These are phyloP conservation scores for Emmonsiellopsis sp. DNA, from an alignment of 2,329 filamentous ascomycete species.

Conservation along the genomic window DNA sequence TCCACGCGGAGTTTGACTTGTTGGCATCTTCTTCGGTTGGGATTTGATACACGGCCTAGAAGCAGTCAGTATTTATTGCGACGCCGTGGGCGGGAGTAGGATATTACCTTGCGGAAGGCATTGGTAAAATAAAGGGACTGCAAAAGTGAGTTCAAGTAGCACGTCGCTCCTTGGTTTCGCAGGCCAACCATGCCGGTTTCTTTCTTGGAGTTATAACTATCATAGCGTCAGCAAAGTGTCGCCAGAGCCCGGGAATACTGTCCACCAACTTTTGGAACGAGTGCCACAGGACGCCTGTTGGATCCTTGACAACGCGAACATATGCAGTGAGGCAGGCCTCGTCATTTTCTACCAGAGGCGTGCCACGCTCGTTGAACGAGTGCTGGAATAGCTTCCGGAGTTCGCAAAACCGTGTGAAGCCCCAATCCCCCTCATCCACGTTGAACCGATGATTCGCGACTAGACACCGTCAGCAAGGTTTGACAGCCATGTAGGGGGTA, in stretches of 20 bases:
- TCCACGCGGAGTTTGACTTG: conserved; percentile 81
- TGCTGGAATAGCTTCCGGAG: conserved; percentile 74
- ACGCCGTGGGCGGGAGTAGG: background rate
- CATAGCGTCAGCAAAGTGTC: conserved; percentile 37
- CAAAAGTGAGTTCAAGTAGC: conserved; percentile 75
- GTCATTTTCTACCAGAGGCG: conserved; percentile 45
- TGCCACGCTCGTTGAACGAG: conserved; percentile 59
- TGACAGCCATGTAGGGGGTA: conserved; percentile 7
- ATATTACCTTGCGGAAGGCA: conserved; percentile 74
- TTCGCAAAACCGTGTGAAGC: conserved; percentile 94
- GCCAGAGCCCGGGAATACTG: background rate
- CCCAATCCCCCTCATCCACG: conserved; percentile 94
- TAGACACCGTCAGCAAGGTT: conserved; percentile 14
- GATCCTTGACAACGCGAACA: conserved; percentile 41
- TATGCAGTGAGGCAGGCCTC: conserved; percentile 40
- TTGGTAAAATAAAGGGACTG: conserved; percentile 84
- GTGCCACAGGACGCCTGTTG: conserved; percentile 41
- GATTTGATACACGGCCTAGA: conserved; percentile 87
- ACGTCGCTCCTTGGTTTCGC: conserved; percentile 92
- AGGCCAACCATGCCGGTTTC: conserved; percentile 95
- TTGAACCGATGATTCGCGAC: conserved; percentile 92
- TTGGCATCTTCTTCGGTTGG: conserved; percentile 79
- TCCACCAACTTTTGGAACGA: conserved; percentile 34
- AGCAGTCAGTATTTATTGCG: conserved; percentile 1
- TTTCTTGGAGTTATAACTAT: conserved; percentile 91